Conservation (phyloP, 495 filamentous ascomycete species). For the Xylaria castorea region DNA sequence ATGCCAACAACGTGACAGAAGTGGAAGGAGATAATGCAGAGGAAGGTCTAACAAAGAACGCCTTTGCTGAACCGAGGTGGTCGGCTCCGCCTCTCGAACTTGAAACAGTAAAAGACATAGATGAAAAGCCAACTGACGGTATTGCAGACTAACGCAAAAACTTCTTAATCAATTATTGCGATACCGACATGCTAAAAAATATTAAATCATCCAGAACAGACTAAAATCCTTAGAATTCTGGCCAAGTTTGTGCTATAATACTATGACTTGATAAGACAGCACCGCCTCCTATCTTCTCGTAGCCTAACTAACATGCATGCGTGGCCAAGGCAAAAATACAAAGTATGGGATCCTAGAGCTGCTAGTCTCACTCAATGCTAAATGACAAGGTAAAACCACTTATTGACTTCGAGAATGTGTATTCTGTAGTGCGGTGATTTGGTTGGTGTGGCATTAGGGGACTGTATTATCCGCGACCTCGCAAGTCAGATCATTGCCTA, state of each 20-base stretch:
- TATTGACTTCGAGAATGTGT: neutral
- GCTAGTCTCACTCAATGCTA: neutral
- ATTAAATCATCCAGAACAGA: neutral
- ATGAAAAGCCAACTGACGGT: neutral
- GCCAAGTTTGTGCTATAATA: neutral
- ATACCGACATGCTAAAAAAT: neutral
- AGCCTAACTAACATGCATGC: neutral
- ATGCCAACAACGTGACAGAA: slow-evolving; percentile 22
- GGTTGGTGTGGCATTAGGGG: neutral
- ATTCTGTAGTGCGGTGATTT: neutral
- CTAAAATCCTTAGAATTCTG: neutral
- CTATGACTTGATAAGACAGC: neutral
- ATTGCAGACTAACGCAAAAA: neutral
- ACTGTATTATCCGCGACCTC: neutral
- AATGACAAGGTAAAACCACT: neutral
- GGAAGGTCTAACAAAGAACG: slow-evolving; percentile 38
- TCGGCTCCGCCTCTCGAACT: slow-evolving; percentile 27
- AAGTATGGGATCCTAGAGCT: neutral
- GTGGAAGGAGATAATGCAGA: slow-evolving; percentile 41
- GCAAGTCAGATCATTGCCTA: neutral
- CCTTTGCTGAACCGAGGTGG: slow-evolving; percentile 27
- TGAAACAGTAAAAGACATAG: neutral
- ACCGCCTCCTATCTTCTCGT: neutral
- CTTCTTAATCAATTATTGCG: neutral
- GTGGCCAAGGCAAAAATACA: neutral